These are phyloP conservation scores for Globisporangium apiculatum DNA, from an alignment of 352 stramenopile species.

Conservation along the genomic window DNA sequence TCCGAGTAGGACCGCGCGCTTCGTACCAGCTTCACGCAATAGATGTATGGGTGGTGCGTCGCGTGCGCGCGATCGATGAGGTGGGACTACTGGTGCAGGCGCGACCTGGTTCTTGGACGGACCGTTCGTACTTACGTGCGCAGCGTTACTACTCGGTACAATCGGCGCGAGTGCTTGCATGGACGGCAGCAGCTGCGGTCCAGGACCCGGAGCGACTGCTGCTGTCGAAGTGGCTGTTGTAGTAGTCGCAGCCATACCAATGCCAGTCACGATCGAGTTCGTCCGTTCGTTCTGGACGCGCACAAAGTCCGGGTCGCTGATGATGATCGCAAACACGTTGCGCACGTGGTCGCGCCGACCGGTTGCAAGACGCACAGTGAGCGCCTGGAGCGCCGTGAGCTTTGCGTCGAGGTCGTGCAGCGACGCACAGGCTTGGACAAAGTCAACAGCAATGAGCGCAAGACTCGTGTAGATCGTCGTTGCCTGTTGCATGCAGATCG, in stretches of 20 bases:
- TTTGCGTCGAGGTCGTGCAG: not conserved
- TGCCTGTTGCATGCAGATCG: conserved; percentile 27
- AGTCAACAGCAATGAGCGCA: conserved; percentile 23
- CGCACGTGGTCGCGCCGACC: not conserved
- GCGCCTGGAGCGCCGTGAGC: not conserved
- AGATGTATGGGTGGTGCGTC: not conserved
- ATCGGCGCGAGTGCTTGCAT: too few species aligned
- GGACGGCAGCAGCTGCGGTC: too few species aligned
- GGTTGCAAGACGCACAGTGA: not conserved
- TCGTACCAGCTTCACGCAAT: too few species aligned
- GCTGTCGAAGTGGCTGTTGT: too few species aligned
- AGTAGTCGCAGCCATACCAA: not conserved
- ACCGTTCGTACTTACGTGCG: not conserved
- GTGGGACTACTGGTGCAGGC: not conserved
- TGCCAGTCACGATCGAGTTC: not conserved
- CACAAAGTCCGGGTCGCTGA: not conserved
- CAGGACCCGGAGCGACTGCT: too few species aligned
- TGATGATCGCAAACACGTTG: not conserved
- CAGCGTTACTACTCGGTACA: too few species aligned
- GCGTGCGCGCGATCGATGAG: not conserved
- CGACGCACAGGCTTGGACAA: conserved; percentile 11
- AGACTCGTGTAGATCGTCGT: conserved; percentile 18
- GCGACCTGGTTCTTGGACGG: not conserved
- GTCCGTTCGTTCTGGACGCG: too few species aligned
- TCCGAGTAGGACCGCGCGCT: not conserved